Conservation (phyloP, 1,284 basidiomycete genomes). For the Malassezia yamatoensis region DNA sequence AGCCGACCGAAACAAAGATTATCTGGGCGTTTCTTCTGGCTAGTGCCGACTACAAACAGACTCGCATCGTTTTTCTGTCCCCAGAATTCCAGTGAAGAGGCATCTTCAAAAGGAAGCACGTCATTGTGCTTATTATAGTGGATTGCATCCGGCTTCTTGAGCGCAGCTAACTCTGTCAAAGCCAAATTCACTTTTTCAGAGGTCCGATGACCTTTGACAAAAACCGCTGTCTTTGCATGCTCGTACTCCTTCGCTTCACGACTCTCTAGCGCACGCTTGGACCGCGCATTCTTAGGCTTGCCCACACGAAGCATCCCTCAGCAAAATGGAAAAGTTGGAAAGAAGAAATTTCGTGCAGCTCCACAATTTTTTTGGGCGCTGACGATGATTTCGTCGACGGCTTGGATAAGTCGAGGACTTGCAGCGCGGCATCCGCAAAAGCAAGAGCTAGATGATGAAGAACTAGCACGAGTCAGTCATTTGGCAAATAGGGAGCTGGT, state of each 20-base stretch:
- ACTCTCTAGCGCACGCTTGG: conserved; percentile 82
- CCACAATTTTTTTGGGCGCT: conserved; percentile 4
- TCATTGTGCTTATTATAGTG: conserved; percentile 90
- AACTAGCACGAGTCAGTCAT: conserved; percentile 78
- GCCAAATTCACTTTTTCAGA: conserved; percentile 68
- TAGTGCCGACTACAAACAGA: conserved; percentile 80
- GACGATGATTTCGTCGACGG: conserved; percentile 52
- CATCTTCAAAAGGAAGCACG: conserved; percentile 80
- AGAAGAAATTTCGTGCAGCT: neutral
- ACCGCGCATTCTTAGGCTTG: conserved; percentile 92
- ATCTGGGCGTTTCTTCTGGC: conserved; percentile 87
- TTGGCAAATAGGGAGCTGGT: conserved; percentile 79
- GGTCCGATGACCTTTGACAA: conserved; percentile 77
- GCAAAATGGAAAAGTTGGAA: neutral
- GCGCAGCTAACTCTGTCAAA: conserved; percentile 61
- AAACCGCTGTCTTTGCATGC: conserved; percentile 70
- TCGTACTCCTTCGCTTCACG: conserved; percentile 75
- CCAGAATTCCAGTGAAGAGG: conserved; percentile 78
- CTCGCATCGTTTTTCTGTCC: conserved; percentile 84
- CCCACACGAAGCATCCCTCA: conserved; percentile 28
- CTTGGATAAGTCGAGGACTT: conserved; percentile 73
- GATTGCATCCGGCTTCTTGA: conserved; percentile 57
- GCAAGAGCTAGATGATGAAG: conserved; percentile 81
- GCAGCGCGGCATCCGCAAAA: conserved; percentile 67
- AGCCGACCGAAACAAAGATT: conserved; percentile 75